Percentiles rank a stretch among this genome's conserved stretches.
Evolutionary conservation across 2,329 filamentous ascomycete species (phyloP).

Genomic region (Curvularia verruculosa): DNA sequence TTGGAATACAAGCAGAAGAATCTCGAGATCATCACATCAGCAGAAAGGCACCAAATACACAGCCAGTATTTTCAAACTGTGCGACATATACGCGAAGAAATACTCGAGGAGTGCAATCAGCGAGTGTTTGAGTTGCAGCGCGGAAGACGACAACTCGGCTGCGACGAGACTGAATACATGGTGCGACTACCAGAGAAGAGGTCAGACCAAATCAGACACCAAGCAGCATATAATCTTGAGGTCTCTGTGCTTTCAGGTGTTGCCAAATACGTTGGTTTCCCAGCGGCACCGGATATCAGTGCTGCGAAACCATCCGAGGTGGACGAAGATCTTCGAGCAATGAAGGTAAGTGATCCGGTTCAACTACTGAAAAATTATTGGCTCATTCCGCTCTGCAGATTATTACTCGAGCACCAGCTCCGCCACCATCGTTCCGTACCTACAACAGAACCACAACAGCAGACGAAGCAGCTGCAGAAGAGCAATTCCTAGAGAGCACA

Average conservation of each 20-base stretch:
- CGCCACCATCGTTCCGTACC: constrained; percentile 42
- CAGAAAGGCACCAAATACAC: constrained; percentile 83
- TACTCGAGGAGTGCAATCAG: constrained; percentile 80
- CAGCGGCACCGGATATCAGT: constrained; percentile 84
- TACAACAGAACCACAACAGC: constrained; percentile 48
- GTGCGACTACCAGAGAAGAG: constrained; percentile 79
- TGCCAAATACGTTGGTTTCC: constrained; percentile 95
- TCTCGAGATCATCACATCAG: constrained; percentile 72
- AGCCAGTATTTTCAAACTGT: constrained; percentile 89
- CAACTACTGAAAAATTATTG: constrained; percentile 19
- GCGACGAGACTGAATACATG: constrained; percentile 80
- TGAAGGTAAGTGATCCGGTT: constrained; percentile 70
- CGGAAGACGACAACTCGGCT: constrained; percentile 78
- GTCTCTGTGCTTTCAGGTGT: constrained; percentile 89
- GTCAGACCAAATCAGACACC: constrained; percentile 79
- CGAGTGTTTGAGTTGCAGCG: constrained; percentile 93
- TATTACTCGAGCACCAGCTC: constrained; percentile 38
- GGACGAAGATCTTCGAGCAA: constrained; percentile 86
- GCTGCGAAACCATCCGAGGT: constrained; percentile 74
- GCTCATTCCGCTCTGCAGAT: constrained; percentile 42
- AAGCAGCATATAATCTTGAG: constrained; percentile 91
- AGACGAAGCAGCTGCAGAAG: constrained; percentile 70
- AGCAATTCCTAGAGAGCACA: constrained; percentile 86
- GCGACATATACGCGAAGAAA: constrained; percentile 79
- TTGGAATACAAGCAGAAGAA: constrained; percentile 75